These are phyloP conservation scores for Mycena kentingensis DNA, from an alignment of 768 basidiomycete species.

Conservation along the genomic window DNA sequence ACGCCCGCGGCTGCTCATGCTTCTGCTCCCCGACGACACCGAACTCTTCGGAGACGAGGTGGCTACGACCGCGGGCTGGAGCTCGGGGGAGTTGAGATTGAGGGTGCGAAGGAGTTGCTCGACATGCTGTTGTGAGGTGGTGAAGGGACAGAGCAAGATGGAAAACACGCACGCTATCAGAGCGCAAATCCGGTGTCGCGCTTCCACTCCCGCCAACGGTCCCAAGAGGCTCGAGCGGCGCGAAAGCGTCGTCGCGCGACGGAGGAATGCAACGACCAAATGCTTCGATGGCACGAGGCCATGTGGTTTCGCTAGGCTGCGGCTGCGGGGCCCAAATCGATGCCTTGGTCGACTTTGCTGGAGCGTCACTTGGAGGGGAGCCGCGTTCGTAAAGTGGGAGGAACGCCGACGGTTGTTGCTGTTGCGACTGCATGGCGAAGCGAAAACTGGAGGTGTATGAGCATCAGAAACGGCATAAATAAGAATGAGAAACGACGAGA, in stretches of 20 bases:
- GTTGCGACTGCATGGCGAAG: slow-evolving; percentile 14
- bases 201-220: slow-evolving; percentile 8
- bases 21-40: slow-evolving; percentile 41
- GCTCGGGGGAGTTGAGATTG: slow-evolving; percentile 76
- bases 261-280: slow-evolving; percentile 49
- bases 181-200: slow-evolving; percentile 14
- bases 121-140: slow-evolving; percentile 57
- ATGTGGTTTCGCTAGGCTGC: slow-evolving; percentile 63
- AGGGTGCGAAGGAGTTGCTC: slow-evolving; percentile 79
- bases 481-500: not conserved
- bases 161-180: slow-evolving; percentile 46
- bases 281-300: slow-evolving; percentile 68
- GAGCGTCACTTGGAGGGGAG: not conserved
- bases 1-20: not conserved
- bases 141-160: slow-evolving; percentile 22
- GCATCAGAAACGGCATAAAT: slow-evolving; percentile 31
- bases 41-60: slow-evolving; percentile 47
- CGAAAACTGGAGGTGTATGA: slow-evolving; percentile 42
- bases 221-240: slow-evolving; percentile 38
- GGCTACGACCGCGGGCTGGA: slow-evolving; percentile 45
- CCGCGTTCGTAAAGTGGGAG: not conserved
- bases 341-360: slow-evolving; percentile 23
- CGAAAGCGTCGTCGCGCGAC: slow-evolving; percentile 70
- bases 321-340: slow-evolving; percentile 88
- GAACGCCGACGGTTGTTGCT: not conserved